A percentile compares a stretch with the other conserved stretches of the same genome.
Evolutionary conservation across 2,329 filamentous ascomycete genomes (phyloP).

Genomic region (Knufia petricola): DNA sequence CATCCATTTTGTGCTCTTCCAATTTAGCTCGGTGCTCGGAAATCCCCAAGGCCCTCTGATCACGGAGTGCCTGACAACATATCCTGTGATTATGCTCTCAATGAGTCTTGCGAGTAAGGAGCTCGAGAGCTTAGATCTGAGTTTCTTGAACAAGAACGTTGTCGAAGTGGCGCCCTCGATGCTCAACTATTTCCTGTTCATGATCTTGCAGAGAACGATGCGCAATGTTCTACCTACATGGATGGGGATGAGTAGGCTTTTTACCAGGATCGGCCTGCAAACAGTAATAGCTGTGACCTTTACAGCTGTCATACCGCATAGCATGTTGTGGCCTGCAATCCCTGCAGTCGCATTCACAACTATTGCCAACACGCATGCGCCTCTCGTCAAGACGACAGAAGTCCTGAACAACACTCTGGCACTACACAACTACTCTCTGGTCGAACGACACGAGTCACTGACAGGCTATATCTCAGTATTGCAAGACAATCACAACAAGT

Average conservation of each 20-base stretch:
- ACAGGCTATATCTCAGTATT: constrained; percentile 91
- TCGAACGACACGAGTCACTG: constrained; percentile 74
- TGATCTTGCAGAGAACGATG: constrained; percentile 34
- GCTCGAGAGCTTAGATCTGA: constrained; percentile 41
- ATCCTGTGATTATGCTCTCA: constrained; percentile 57
- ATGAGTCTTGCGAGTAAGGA: constrained; percentile 54
- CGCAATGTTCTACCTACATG: constrained; percentile 36
- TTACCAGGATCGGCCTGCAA: constrained; percentile 65
- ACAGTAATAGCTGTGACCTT: constrained; percentile 57
- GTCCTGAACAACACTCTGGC: constrained; percentile 58
- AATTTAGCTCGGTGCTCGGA: constrained; percentile 56
- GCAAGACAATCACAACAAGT: constrained; percentile 61
- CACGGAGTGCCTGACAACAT: constrained; percentile 64
- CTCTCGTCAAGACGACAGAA: constrained; percentile 49
- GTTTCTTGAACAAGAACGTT: constrained; percentile 48
- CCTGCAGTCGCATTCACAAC: constrained; percentile 58
- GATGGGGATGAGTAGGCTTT: constrained; percentile 53
- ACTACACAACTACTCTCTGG: constrained; percentile 58
- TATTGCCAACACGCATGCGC: constrained; percentile 64
- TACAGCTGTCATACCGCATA: constrained; percentile 58
- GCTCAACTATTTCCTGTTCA: constrained; percentile 57
- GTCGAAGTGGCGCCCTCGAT: constrained; percentile 57
- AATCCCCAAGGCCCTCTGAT: constrained; percentile 63
- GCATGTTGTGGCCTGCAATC: constrained; percentile 54
- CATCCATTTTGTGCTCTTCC: constrained; percentile 62